Base-by-base conservation (phyloP, 2,329 filamentous ascomycete genomes). In the Xylariaceae sp. region DNA sequence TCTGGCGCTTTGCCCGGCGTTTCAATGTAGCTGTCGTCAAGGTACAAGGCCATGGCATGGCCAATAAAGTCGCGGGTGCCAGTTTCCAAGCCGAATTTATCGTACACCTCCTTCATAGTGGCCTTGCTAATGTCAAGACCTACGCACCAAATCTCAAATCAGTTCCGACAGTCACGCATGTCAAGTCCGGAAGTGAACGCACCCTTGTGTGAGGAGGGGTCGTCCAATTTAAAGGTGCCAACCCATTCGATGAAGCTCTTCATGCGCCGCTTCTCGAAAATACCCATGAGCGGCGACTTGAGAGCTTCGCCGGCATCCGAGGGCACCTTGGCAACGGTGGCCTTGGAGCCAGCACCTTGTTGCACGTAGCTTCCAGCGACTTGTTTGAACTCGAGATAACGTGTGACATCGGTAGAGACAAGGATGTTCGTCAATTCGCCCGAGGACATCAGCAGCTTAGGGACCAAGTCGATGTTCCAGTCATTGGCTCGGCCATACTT, bases 391-490 rank as follows among this genome's bases (percentile, higher is more conserved):
- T 94, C 86, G 59, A 94, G 82, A 66, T 89, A 89, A 67, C 83
- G 75, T 57, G 85, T 88, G 52, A 88, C 85, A 55, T 96, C 88
- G 67, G 90, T 97, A 36, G 89, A 95, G 49, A 96, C 88, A 61
- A 98, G 81, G 60, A 98, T 96, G 70, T 97, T 97, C 64, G 90
- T 97, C 62, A 98, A 75, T 71, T 98, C 90, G 66, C 92, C 92
- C 49, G 94, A 95, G 44, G 90, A 88, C 89, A 98, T 97, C 65
- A 98, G 79, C 59, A 98, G 83, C 76, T 98, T 98, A 53, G 92
- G 90, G 34, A 98, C 89, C 46, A 98, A 78, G 63, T 98, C 94
- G 67, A 98, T 94, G 74, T 96, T 97, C 92, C 92, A 98, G 76
- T 97, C 90, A 70, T 96, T 96, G 63, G 82, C 74, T 44, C 92